Evolutionary conservation across 2,329 filamentous ascomycete species (phyloP).

Genomic region (Cladophialophora immunda): DNA sequence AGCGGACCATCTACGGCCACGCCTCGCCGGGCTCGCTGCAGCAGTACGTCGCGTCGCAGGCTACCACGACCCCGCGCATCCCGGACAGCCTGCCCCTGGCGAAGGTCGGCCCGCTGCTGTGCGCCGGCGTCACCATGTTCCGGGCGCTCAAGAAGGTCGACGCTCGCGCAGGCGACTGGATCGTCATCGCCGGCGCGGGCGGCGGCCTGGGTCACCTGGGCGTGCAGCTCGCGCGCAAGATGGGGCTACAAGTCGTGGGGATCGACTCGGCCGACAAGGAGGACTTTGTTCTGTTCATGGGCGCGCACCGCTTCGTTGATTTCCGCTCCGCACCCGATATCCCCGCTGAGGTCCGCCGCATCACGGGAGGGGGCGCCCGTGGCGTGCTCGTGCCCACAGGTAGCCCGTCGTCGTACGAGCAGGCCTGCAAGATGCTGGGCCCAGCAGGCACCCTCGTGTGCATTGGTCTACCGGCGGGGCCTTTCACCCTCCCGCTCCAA

Average conservation of each 20-base stretch:
- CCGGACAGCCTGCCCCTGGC: too few species aligned
- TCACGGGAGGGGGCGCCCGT: conserved; percentile 5
- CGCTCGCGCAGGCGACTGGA: conserved; percentile 4
- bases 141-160: too few species aligned
- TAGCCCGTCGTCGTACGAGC: conserved; percentile 10
- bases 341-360: not conserved
- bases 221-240: too few species aligned
- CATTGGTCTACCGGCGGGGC: conserved; percentile 10
- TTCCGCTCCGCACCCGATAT: not conserved
- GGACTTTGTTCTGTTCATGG: conserved; percentile 11
- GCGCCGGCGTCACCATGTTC: too few species aligned
- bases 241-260: too few species aligned
- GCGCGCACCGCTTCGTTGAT: conserved; percentile 11
- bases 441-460: conserved; percentile 8
- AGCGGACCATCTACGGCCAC: conserved; percentile 4
- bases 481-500: conserved; percentile 4
- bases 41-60: conserved; percentile 11
- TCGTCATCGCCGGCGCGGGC: too few species aligned
- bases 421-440: conserved; percentile 3
- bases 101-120: too few species aligned
- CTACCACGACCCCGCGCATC: not conserved
- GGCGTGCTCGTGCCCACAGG: conserved; percentile 14
- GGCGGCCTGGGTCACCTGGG: too few species aligned
- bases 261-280: too few species aligned
- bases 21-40: conserved; percentile 5